A percentile compares a stretch with the other conserved stretches of the same genome.
These are phyloP conservation scores for Rhododendron griersonianum DNA, from an alignment of 148 eudicot genomes.

Conservation along the genomic window DNA sequence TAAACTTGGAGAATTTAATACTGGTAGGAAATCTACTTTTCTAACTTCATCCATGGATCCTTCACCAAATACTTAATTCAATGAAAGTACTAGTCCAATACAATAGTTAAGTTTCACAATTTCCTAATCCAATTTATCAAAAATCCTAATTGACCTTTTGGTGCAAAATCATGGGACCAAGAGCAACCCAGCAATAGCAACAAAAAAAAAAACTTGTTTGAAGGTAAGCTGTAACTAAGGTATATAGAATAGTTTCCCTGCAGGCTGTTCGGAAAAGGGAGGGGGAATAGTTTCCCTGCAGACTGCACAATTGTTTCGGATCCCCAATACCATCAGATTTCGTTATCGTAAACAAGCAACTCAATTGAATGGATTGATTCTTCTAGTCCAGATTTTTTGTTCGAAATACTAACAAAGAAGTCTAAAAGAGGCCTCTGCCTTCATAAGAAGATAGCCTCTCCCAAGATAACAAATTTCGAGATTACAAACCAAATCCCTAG, in stretches of 20 bases:
- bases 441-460: not conserved
- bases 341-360: not conserved
- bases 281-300: not conserved
- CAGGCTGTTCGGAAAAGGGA: not conserved
- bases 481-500: not conserved
- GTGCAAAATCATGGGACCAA: not conserved
- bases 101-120: not conserved
- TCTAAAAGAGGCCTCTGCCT: not conserved
- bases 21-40: not conserved
- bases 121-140: not conserved
- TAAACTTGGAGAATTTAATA: not conserved
- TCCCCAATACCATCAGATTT: not conserved
- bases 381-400: not conserved
- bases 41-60: not conserved
- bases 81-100: not conserved
- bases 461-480: not conserved
- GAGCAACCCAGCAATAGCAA: not conserved
- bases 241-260: not conserved
- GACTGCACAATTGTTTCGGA: not conserved
- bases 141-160: not conserved
- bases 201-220: not conserved
- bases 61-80: not conserved
- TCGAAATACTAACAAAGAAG: not conserved
- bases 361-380: not conserved
- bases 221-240: not conserved